Evolutionary conservation across 192 early-diverging fungal species (phyloP).

Genomic region (Coemansia nantahalensis): DNA sequence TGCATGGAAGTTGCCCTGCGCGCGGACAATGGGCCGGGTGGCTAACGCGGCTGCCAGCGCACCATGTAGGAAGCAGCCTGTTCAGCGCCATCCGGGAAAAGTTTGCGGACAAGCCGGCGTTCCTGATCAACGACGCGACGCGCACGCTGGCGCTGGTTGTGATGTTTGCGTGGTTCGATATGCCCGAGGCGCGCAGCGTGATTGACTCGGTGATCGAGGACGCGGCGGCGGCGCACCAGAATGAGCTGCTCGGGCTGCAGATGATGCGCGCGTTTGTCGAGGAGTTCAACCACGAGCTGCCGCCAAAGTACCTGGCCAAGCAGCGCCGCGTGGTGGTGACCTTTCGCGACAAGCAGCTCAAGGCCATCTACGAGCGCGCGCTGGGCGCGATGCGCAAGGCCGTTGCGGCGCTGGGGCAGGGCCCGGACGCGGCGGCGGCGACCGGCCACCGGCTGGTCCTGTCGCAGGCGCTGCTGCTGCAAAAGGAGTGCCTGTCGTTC

Average conservation of each 20-base stretch:
- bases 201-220: conserved; percentile 40
- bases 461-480: conserved; percentile 58
- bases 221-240: conserved; percentile 26
- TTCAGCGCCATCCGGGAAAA: conserved; percentile 32
- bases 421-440: conserved; percentile 28
- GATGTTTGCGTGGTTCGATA: conserved; percentile 54
- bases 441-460: conserved; percentile 32
- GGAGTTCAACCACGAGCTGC: conserved; percentile 68
- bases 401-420: background rate
- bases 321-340: conserved; percentile 65
- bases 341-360: conserved; percentile 62
- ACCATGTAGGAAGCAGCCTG: conserved; percentile 30
- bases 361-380: conserved; percentile 56
- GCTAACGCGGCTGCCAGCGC: too few species aligned
- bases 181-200: conserved; percentile 31
- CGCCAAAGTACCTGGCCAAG: conserved; percentile 60
- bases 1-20: too few species aligned
- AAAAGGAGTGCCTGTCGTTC: conserved; percentile 70
- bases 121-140: conserved; percentile 44
- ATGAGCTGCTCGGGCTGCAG: conserved; percentile 65
- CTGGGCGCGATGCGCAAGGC: conserved; percentile 30
- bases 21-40: too few species aligned
- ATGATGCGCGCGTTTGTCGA: conserved; percentile 64
- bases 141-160: conserved; percentile 52
- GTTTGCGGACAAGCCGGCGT: conserved; percentile 29